A percentile compares a stretch with the other conserved stretches of the same genome.
Evolutionary conservation across 306 rosid genomes (phyloP).

Genomic region (Vigna radiata): DNA sequence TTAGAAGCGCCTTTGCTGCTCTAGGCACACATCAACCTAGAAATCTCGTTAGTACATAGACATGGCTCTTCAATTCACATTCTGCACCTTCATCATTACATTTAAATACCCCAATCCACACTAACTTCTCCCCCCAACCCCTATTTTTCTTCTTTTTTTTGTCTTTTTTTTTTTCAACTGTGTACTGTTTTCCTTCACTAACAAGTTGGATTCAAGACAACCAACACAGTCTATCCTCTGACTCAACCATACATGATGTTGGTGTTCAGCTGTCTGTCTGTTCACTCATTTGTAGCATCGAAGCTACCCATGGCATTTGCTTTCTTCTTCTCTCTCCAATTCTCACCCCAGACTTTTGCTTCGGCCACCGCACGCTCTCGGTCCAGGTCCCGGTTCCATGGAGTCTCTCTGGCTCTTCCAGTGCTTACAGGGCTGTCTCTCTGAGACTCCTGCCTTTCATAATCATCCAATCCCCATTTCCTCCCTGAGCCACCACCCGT

Average conservation of each 20-base stretch:
- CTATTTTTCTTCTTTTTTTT: background rate
- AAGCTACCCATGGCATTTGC: slow-evolving; percentile 85
- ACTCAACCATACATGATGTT: slow-evolving; percentile 50
- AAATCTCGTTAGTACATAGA: slow-evolving; percentile 62
- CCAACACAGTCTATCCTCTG: slow-evolving; percentile 55
- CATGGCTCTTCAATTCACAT: slow-evolving; percentile 53
- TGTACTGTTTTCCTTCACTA: slow-evolving; percentile 49
- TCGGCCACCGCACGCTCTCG: slow-evolving; percentile 97
- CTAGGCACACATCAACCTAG: slow-evolving; percentile 53
- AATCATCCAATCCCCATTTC: slow-evolving; percentile 80
- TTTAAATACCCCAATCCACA: slow-evolving; percentile 61
- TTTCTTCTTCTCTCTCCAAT: slow-evolving; percentile 92
- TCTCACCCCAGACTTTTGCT: slow-evolving; percentile 97
- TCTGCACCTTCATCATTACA: slow-evolving; percentile 48
- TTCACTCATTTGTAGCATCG: slow-evolving; percentile 83
- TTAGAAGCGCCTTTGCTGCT: slow-evolving; percentile 58
- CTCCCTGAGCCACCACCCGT: slow-evolving; percentile 86
- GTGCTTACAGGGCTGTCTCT: slow-evolving; percentile 83
- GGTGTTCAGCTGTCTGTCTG: slow-evolving; percentile 28
- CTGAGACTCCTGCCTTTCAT: slow-evolving; percentile 74
- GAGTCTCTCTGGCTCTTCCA: slow-evolving; percentile 81
- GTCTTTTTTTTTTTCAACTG: slow-evolving; percentile 1
- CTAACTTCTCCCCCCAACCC: slow-evolving; percentile 33
- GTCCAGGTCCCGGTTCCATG: slow-evolving; percentile 88
- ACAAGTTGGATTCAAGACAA: slow-evolving; percentile 54